These are phyloP conservation scores for Pseudonitzschia delicatissima DNA, from an alignment of 108 stramenopile species.

Conservation along the genomic window DNA sequence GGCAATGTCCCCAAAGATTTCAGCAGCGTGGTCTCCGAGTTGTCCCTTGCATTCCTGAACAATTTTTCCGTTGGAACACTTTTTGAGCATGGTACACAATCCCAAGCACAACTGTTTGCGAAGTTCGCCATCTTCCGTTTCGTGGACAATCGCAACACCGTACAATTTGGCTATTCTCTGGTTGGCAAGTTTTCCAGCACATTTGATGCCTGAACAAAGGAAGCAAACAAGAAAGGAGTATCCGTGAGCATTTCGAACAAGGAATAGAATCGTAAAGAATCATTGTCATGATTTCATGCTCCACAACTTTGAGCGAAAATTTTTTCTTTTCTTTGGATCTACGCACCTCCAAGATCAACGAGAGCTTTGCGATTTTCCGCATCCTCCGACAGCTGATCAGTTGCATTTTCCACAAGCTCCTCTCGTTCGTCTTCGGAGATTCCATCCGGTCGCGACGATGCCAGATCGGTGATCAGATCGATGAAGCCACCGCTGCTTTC, in stretches of 20 bases:
- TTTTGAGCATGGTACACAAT: slow-evolving; percentile 23
- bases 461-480: slow-evolving; percentile 25
- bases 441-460: slow-evolving; percentile 17
- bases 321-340: too few species aligned
- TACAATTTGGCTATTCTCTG: slow-evolving; percentile 18
- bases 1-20: slow-evolving; percentile 16
- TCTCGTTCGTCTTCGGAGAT: slow-evolving; percentile 18
- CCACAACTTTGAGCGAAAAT: too few species aligned
- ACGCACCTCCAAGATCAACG: slow-evolving; percentile 24
- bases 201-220: slow-evolving; percentile 12
- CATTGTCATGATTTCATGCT: too few species aligned
- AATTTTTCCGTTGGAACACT: slow-evolving; percentile 12
- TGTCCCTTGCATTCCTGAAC: slow-evolving; percentile 17
- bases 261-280: too few species aligned
- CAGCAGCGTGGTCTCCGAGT: neutral
- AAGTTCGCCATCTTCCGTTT: slow-evolving; percentile 10
- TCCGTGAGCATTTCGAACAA: too few species aligned
- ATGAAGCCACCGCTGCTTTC: neutral
- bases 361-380: slow-evolving; percentile 6
- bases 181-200: slow-evolving; percentile 22
- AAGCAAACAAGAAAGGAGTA: neutral
- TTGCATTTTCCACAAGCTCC: slow-evolving; percentile 8
- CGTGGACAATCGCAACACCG: slow-evolving; percentile 21
- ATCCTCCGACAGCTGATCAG: slow-evolving; percentile 6
- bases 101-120: slow-evolving; percentile 10